Evolutionary conservation across 495 filamentous ascomycete genomes (phyloP), one percentile per base, ranked within the genome.

Genomic region (Aeminium ludgeri): DNA sequence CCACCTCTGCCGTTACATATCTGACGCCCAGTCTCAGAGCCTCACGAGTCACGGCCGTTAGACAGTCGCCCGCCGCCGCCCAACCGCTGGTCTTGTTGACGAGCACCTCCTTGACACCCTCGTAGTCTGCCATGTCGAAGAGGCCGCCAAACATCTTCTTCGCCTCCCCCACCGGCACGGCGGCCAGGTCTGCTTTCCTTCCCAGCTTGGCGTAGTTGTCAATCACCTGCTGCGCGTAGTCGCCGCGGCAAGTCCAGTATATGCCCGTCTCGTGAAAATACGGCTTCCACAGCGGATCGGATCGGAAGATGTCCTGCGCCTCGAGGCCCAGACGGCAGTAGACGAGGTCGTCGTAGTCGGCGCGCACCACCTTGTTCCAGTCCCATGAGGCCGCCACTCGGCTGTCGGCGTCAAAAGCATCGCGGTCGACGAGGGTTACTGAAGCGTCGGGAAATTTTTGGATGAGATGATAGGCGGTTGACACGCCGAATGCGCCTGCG

Each of bases 281-380:
- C 1, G 58, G 58, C 43, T 59, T 52, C 57, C 64, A 75, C 1
- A 76, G 52, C 3, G 69, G 65, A 55, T 72, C 67, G 0, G 41
- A 54, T 16, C 59, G 60, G 66, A 71, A 80, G 20, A 64, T 54
- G 30, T 68, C 61, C 34, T 65, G 62, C 0, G 75, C 68, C 48
- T 76, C 68, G 13, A 76, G 57, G 13, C 67, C 75, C 10, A 78
- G 60, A 34, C 59, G 42, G 45, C 61, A 66, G 60, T 80, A 80
- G 25, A 70, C 50, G 12, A 61, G 54, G 48, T 75, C 65, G 27
- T 60, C 56, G 55, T 80, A 82, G 51, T 80, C 76, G 40, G 74
- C 65, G 50, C 77, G 73, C 15, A 80, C 56, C 12, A 78, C 70
- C 48, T 79, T 78, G 51, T 78, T 79, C 63, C 70, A 72, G 56